Percentiles rank a stretch among this genome's conserved stretches.
Conservation (phyloP, 2,329 filamentous ascomycete genomes). For the Dothideomycetes sp. region DNA sequence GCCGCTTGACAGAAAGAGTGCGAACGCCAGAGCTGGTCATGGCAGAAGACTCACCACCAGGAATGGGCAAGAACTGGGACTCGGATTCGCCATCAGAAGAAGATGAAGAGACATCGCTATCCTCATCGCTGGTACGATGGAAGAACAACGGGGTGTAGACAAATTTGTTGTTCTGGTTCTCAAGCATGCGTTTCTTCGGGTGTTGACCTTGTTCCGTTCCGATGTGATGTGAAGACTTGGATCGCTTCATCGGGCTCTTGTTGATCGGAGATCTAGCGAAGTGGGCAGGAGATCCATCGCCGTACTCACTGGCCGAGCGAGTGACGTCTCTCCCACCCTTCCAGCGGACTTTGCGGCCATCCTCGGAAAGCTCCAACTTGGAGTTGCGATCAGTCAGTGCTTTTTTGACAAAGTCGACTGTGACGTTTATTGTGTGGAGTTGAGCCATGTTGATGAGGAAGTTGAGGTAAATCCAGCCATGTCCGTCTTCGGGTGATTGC, state of each 20-base stretch:
- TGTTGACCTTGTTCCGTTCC: conserved; percentile 1
- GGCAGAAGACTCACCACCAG: conserved; percentile 31
- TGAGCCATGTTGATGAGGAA: conserved; percentile 73
- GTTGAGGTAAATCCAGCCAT: conserved; percentile 78
- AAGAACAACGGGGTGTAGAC: conserved; percentile 41
- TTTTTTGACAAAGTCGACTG: conserved; percentile 63
- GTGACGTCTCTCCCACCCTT: conserved; percentile 59
- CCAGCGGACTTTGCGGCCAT: conserved; percentile 75
- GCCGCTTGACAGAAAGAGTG: conserved; percentile 30
- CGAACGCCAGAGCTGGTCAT: conserved; percentile 39
- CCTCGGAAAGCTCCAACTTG: conserved; percentile 67
- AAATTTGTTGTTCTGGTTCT: conserved; percentile 25
- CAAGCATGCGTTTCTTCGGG: neutral
- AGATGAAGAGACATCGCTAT: conserved; percentile 30
- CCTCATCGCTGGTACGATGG: conserved; percentile 35
- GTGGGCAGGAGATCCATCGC: conserved; percentile 17
- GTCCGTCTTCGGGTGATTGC: conserved; percentile 50
- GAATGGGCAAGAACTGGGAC: conserved; percentile 23
- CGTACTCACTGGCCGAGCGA: conserved; percentile 52
- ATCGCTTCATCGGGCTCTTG: conserved; percentile 23
- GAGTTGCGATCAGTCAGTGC: conserved; percentile 62
- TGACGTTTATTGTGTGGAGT: conserved; percentile 76
- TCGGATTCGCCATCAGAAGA: conserved; percentile 25
- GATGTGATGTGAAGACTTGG: conserved; percentile 9
- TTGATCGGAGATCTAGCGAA: conserved; percentile 12